These are phyloP conservation scores for Choiromyces venosus DNA, from an alignment of 495 filamentous ascomycete species.

Conservation along the genomic window DNA sequence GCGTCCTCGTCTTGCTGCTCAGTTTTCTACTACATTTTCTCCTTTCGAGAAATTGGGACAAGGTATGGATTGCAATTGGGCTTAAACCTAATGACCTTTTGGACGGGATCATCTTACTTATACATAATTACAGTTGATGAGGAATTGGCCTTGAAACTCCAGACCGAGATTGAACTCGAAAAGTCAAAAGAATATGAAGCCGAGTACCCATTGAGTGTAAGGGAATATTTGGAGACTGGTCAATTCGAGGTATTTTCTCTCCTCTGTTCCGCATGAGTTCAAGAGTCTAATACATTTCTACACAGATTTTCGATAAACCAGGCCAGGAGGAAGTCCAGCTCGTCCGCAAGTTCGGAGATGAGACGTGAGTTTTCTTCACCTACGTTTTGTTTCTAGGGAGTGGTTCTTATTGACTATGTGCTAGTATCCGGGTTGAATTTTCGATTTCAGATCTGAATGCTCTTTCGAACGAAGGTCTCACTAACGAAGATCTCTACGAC, in stretches of 20 bases:
- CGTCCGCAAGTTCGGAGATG: slow-evolving; percentile 74
- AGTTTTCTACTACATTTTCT: slow-evolving; percentile 32
- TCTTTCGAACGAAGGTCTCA: slow-evolving; percentile 55
- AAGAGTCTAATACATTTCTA: not conserved
- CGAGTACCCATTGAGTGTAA: slow-evolving; percentile 56
- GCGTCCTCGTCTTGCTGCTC: slow-evolving; percentile 16
- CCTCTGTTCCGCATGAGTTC: not conserved
- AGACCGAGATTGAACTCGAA: slow-evolving; percentile 65
- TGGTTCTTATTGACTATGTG: slow-evolving; percentile 22
- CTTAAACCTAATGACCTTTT: not conserved
- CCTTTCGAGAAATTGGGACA: slow-evolving; percentile 31
- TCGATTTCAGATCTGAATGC: slow-evolving; percentile 84
- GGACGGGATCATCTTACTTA: slow-evolving; percentile 19
- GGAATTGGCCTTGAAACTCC: slow-evolving; percentile 70
- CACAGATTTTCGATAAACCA: slow-evolving; percentile 64
- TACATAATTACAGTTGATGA: slow-evolving; percentile 52
- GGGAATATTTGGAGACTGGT: slow-evolving; percentile 67
- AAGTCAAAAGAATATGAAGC: slow-evolving; percentile 53
- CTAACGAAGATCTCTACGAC: slow-evolving; percentile 44
- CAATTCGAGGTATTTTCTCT: slow-evolving; percentile 50
- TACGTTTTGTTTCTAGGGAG: not conserved
- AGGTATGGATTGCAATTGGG: slow-evolving; percentile 42
- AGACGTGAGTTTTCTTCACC: slow-evolving; percentile 58
- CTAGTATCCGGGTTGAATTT: slow-evolving; percentile 86
- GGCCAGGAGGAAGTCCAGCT: slow-evolving; percentile 85